Conservation (phyloP, 2,329 filamentous ascomycete species). For the Onygenales sp. region DNA sequence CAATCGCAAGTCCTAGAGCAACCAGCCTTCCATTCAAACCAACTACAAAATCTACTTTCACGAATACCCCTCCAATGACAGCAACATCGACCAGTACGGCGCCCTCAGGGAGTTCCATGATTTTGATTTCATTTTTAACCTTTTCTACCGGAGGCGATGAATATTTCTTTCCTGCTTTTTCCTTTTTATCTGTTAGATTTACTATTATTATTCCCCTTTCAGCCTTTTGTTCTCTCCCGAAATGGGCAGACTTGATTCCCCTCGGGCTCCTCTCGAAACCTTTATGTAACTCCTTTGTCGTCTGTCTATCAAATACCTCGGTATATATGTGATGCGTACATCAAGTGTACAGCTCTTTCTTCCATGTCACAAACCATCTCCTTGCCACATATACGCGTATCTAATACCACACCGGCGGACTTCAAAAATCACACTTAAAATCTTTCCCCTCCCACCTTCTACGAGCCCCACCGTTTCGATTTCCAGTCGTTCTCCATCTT, state of each 20-base stretch:
- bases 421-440: no score
- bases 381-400: no score
- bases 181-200: constrained; percentile 3
- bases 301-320: constrained; percentile 1
- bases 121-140: constrained; percentile 7
- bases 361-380: not conserved
- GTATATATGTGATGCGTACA: not conserved
- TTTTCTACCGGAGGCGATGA: constrained; percentile 3
- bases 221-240: not conserved
- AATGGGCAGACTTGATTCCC: not conserved
- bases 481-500: no score
- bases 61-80: constrained; percentile 15
- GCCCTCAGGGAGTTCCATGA: constrained; percentile 9
- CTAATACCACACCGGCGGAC: no score
- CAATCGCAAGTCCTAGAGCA: not conserved
- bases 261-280: not conserved
- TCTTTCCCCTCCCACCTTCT: no score
- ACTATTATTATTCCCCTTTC: constrained; percentile 1
- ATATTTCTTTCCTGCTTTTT: constrained; percentile 12
- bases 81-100: constrained; percentile 16
- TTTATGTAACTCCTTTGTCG: not conserved
- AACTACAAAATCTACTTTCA: constrained; percentile 13
- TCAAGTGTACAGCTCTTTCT: not conserved
- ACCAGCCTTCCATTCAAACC: not conserved
- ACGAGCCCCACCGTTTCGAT: no score